These are phyloP conservation scores for Suillus lakei DNA, from an alignment of 768 basidiomycete genomes.

Conservation along the genomic window DNA sequence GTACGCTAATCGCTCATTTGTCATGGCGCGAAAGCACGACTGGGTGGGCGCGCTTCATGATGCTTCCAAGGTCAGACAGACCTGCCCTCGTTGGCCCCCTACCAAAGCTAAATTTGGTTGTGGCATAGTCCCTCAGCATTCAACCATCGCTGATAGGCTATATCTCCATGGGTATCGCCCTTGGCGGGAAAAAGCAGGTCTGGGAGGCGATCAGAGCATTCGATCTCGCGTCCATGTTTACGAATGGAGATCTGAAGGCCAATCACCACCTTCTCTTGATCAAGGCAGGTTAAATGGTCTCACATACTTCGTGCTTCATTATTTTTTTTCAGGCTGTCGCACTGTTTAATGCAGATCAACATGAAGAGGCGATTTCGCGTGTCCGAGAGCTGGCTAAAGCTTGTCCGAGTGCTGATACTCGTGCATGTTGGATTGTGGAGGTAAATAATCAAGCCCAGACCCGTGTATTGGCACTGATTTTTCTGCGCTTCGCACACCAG, in stretches of 20 bases:
- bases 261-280: slow-evolving; percentile 1
- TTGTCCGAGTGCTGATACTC: neutral
- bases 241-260: neutral
- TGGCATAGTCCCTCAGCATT: neutral
- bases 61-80: neutral
- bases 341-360: slow-evolving; percentile 3
- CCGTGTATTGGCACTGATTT: neutral
- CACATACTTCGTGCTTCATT: neutral
- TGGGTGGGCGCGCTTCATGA: neutral
- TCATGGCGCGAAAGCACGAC: neutral
- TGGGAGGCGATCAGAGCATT: neutral
- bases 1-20: slow-evolving; percentile 1
- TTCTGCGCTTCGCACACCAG: neutral
- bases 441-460: neutral
- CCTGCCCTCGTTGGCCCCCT: neutral
- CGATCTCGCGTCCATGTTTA: neutral
- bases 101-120: neutral
- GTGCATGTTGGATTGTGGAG: neutral
- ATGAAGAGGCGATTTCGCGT: neutral
- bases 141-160: neutral
- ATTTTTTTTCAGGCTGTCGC: neutral
- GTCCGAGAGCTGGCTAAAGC: neutral
- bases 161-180: neutral
- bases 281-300: neutral
- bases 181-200: neutral